Percentiles rank a stretch among this genome's conserved stretches.
Evolutionary conservation across 192 early-diverging fungal species (phyloP).

Genomic region (Lobosporangium transversale): DNA sequence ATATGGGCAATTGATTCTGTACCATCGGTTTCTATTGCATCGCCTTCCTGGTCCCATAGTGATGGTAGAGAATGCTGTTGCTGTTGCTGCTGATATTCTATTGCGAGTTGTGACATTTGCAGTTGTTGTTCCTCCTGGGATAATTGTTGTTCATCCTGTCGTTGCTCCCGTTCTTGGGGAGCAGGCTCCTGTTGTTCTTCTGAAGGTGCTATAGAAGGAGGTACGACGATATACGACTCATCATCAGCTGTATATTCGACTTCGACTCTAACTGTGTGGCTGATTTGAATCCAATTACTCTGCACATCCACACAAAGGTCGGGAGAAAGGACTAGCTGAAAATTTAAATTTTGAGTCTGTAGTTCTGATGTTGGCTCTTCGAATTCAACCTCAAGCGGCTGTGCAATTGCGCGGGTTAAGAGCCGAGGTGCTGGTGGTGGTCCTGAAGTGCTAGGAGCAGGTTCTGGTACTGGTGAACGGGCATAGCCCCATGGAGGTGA

Average conservation of each 20-base stretch:
- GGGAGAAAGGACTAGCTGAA: constrained; percentile 42
- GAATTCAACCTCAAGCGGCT: constrained; percentile 37
- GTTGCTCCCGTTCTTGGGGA: not conserved
- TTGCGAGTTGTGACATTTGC: not conserved
- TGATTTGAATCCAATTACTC: constrained; percentile 39
- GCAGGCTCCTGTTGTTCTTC: not conserved
- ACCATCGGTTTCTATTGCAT: constrained; percentile 11
- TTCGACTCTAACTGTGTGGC: constrained; percentile 36
- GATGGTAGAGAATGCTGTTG: not conserved
- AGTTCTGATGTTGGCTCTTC: constrained; percentile 37
- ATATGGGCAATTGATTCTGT: too few species aligned
- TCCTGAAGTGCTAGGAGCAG: constrained; percentile 5
- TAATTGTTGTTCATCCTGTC: not conserved
- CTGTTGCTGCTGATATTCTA: not conserved
- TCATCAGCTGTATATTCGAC: constrained; percentile 47
- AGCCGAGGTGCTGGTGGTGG: constrained; percentile 41
- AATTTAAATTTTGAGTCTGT: constrained; percentile 16
- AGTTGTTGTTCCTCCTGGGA: not conserved
- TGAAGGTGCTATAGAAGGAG: constrained; percentile 15
- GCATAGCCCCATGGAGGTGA: not conserved
- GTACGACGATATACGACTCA: constrained; percentile 20
- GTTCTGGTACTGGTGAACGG: not conserved
- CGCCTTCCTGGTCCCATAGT: constrained; percentile 26
- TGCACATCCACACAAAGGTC: constrained; percentile 49
- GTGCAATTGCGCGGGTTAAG: constrained; percentile 27